These are phyloP conservation scores for Boletus patriciae DNA, from an alignment of 768 basidiomycete species.

Conservation along the genomic window DNA sequence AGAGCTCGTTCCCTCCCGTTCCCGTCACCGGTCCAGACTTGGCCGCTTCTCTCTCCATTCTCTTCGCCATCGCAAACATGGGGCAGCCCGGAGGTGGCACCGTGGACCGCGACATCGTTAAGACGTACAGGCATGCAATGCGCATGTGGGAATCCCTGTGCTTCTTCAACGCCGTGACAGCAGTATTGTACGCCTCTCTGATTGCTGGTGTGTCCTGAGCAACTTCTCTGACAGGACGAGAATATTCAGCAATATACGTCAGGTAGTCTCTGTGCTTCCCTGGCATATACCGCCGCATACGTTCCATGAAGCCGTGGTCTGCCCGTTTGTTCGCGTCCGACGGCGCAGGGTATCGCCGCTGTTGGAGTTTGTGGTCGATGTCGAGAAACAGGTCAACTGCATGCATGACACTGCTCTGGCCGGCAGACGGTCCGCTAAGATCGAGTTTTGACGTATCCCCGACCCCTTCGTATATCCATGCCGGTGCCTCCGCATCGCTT, in stretches of 20 bases:
- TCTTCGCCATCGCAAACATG: slow-evolving; percentile 54
- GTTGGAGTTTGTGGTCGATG: slow-evolving; percentile 81
- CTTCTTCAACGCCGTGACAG: slow-evolving; percentile 74
- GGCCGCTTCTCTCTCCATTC: slow-evolving; percentile 42
- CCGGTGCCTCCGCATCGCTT: slow-evolving; percentile 47
- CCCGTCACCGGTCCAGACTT: slow-evolving; percentile 63
- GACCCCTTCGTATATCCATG: slow-evolving; percentile 82
- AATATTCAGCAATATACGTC: slow-evolving; percentile 55
- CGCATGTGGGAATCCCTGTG: slow-evolving; percentile 89
- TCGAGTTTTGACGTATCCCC: slow-evolving; percentile 56
- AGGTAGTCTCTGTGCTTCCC: slow-evolving; percentile 87
- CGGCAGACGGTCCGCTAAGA: slow-evolving; percentile 87
- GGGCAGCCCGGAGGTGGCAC: slow-evolving; percentile 48
- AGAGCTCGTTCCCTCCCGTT: slow-evolving; percentile 87
- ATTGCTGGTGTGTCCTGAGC: slow-evolving; percentile 58
- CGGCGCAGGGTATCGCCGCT: slow-evolving; percentile 66
- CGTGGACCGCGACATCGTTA: slow-evolving; percentile 76
- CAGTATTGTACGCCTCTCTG: slow-evolving; percentile 75
- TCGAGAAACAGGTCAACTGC: slow-evolving; percentile 84
- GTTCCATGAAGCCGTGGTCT: slow-evolving; percentile 82
- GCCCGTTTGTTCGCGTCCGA: slow-evolving; percentile 64
- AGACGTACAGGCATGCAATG: slow-evolving; percentile 83
- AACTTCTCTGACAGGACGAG: slow-evolving; percentile 62
- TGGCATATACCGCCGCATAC: slow-evolving; percentile 96
- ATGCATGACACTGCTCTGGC: slow-evolving; percentile 91